Evolutionary conservation across 441 rosid genomes (phyloP), one percentile per base, ranked within the genome.

Genomic region (Pelargonium citronellum): DNA sequence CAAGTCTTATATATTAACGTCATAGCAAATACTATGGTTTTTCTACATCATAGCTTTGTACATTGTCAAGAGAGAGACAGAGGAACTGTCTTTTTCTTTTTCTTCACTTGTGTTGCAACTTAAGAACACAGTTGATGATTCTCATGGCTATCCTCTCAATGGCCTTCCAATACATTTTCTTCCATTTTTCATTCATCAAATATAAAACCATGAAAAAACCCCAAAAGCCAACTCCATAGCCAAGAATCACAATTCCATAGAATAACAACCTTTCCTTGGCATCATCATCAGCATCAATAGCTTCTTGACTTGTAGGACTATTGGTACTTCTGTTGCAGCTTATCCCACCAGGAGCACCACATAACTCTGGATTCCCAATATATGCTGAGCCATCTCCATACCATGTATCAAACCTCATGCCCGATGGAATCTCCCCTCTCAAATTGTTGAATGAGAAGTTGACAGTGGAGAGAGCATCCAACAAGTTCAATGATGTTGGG

Each of bases 271-370:
- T 34, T 16, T 16, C 49, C 65, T 27, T 22, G 7, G 64, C 71
- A 6, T 60, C 20, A 9, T 69, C 0, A 22, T 22, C 51, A 30
- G 2, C 7, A 15, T 55, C 64, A 19, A 43, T 57, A 15, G 49
- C 17, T 53, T 57, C 71, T 22, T 57, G 49, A 30, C 34, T 3
- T 30, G 34, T 30, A 30, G 34, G 34, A 30, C 34, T 30, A 30
- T 15, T 8, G 30, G 34, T 17, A 34, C 43, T 27, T 6, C 2
- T 43, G 13, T 17, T 68, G 71, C 71, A 34, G 22, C 43, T 53
- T 5, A 68, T 55, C 37, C 70, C 70, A 22, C 60, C 70, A 20
- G 70, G 70, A 17, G 27, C 61, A 46, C 34, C 70, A 47, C 70
- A 67, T n/a, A 67, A 53, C 12, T 46, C 22, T 16, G 13, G n/a